Conservation (phyloP, 1,284 basidiomycete species). For the Trametes versicolor region DNA sequence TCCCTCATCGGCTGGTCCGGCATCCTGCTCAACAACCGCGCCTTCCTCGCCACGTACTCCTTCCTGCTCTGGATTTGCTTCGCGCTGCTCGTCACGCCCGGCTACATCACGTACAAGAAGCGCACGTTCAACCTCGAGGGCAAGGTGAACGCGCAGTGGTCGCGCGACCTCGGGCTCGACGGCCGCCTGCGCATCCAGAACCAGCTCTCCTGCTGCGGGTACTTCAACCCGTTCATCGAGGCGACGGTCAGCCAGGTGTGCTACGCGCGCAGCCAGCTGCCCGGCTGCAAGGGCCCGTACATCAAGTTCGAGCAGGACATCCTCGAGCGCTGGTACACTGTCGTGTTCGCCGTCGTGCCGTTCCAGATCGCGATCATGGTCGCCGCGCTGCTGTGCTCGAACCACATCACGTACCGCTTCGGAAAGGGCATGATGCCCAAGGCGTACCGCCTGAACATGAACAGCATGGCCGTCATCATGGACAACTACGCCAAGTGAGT, state of each 20-base stretch:
- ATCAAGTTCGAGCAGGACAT: conserved; percentile 58
- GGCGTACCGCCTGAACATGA: conserved; percentile 66
- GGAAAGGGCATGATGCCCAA: conserved; percentile 75
- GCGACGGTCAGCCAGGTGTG: conserved; percentile 65
- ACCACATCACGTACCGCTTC: conserved; percentile 73
- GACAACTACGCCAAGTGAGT: conserved; percentile 68
- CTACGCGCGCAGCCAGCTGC: conserved; percentile 63
- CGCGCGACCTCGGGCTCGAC: conserved; percentile 54
- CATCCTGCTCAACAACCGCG: conserved; percentile 71
- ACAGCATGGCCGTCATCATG: conserved; percentile 69
- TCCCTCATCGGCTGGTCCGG: conserved; percentile 69
- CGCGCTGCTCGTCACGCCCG: conserved; percentile 65
- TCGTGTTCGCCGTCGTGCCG: conserved; percentile 64
- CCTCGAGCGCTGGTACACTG: conserved; percentile 63
- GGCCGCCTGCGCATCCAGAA: conserved; percentile 66
- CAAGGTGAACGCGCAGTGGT: conserved; percentile 70
- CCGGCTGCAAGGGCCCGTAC: conserved; percentile 67
- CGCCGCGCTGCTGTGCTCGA: conserved; percentile 62
- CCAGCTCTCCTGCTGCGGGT: conserved; percentile 68
- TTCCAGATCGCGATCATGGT: conserved; percentile 62
- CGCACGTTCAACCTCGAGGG: conserved; percentile 71
- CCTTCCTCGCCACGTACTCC: conserved; percentile 68
- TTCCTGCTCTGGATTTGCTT: conserved; percentile 68
- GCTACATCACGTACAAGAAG: conserved; percentile 70
- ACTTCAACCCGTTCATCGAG: conserved; percentile 68